These are phyloP conservation scores for Metarhizium rileyi DNA, from an alignment of 2,329 filamentous ascomycete genomes.

Conservation along the genomic window DNA sequence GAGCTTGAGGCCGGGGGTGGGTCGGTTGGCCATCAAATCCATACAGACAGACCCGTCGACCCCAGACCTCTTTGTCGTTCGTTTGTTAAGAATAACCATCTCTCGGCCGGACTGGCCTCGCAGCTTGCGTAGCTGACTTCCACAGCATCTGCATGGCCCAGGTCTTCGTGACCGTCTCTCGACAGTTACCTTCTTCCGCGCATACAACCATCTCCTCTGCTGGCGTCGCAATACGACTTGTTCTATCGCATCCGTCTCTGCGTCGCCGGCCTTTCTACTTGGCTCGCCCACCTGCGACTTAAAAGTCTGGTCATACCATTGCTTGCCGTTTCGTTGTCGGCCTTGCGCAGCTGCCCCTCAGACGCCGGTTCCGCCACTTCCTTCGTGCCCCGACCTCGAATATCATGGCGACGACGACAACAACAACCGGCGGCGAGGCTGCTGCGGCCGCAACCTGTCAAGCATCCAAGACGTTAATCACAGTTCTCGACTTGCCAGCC, in stretches of 20 bases:
- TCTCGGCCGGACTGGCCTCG: neutral
- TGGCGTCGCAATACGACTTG: neutral
- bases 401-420: constrained; percentile 27
- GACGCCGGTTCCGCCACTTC: neutral
- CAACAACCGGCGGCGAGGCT: constrained; percentile 21
- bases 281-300: neutral
- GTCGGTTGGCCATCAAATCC: neutral
- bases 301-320: neutral
- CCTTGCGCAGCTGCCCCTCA: constrained; percentile 3
- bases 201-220: neutral
- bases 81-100: too few species aligned
- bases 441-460: neutral
- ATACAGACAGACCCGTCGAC: neutral
- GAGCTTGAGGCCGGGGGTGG: neutral
- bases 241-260: neutral
- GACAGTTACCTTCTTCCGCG: neutral
- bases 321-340: neutral
- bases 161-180: neutral
- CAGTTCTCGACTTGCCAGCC: constrained; percentile 33
- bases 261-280: neutral
- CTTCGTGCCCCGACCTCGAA: constrained; percentile 1
- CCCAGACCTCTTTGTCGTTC: neutral
- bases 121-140: neutral
- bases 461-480: constrained; percentile 11
- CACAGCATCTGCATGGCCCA: neutral